Base-by-base conservation (phyloP, 2,329 filamentous ascomycete genomes). In the Sporothrix luriei region DNA sequence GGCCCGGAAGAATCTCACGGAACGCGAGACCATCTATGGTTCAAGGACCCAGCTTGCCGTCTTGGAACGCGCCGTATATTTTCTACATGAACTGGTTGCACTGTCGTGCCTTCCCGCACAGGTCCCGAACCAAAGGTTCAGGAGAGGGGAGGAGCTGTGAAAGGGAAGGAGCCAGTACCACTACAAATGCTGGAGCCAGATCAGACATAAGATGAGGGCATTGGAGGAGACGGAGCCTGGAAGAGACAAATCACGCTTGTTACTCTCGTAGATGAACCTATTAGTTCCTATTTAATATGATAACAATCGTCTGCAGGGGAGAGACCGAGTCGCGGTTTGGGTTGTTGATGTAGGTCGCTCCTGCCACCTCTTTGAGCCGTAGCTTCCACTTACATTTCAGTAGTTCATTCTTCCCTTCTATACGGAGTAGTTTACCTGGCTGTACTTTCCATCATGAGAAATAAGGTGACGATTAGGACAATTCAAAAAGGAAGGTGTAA, bases 51-150 rank as follows among this genome's bases (percentile, higher is more conserved):
- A 54, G 24, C 16, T 13, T 59, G 11, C 38, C 33, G 3, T 11
- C 3, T 43, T 43, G 55, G 16, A 64, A 24, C 29, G 59, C 13
- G 40, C 33, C 26, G 55, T 14, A 61, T n/a, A 21, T 61, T 48
- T 6, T 62, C 14, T 48, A 51, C 43, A 65, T 65, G 59, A 65
- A 65, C 43, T 29, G 40, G 62, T 65, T 65, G 62, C 62, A 65
- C 62, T 38, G 26, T 65, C 62, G 62, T n/a, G 14, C 46, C 61
- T 65, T 49, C 61, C 61, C 24, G 46, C 61, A 51, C 61, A n/a
- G 61, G 26, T 65, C 46, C 62, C 62, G 62, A 65, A 21, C 62
- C 62, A 51, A 33, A 51, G 59, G 21, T 29, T 65, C 38, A 46
- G 19, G 19, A 24, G 26, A 24, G 33, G n/a, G 55, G 43, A 61